A percentile compares a stretch with the other conserved stretches of the same genome.
These are phyloP conservation scores for Fusarium temperatum DNA, from an alignment of 2,329 filamentous ascomycete genomes.

Conservation along the genomic window DNA sequence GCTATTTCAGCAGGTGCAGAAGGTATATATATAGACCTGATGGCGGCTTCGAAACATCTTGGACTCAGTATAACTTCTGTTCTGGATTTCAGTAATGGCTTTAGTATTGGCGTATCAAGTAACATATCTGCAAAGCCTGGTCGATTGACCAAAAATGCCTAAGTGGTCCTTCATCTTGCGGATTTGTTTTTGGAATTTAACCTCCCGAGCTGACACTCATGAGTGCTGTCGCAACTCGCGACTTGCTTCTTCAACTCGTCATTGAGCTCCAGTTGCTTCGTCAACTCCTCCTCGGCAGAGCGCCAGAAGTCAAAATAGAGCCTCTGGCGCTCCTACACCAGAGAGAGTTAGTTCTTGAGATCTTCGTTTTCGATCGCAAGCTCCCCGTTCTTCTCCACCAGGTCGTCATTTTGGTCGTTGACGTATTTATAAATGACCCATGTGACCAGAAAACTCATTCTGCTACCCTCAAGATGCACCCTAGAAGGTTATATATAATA, in stretches of 20 bases:
- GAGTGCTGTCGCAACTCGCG: neutral
- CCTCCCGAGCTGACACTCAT: neutral
- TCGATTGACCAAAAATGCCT: neutral
- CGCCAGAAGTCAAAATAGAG: neutral
- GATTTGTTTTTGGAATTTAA: neutral
- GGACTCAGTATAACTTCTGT: neutral
- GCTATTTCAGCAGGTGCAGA: neutral
- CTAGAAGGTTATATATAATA: neutral
- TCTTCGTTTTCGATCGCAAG: accelerated
- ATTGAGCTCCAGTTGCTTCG: accelerated
- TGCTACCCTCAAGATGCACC: neutral
- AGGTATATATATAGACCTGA: neutral
- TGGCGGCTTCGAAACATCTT: neutral
- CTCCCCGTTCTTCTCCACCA: neutral
- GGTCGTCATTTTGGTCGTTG: neutral
- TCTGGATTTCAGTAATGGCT: neutral
- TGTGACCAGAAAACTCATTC: neutral
- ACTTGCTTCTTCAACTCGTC: too few species aligned
- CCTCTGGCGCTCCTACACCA: neutral
- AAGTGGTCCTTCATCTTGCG: neutral
- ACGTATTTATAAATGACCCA: neutral
- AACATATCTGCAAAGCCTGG: neutral
- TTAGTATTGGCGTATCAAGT: neutral
- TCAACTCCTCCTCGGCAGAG: neutral
- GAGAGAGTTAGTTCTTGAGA: neutral